Evolutionary conservation across 192 early-diverging fungal genomes (phyloP).

Genomic region (Pilaira anomala): DNA sequence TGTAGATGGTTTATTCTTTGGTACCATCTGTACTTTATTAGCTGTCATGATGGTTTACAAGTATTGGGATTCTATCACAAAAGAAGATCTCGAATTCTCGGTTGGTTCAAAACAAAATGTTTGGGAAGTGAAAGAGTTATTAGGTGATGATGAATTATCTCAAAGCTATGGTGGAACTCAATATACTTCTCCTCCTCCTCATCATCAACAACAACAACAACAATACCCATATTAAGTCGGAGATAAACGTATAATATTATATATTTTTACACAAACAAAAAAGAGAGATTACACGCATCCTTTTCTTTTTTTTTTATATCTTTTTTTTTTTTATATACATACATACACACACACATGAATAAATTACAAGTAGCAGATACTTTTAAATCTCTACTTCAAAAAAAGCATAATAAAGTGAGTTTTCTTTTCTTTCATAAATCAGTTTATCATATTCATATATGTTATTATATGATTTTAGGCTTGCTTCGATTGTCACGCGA

Average conservation of each 20-base stretch:
- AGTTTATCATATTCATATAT: not conserved
- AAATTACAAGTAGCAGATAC: not conserved
- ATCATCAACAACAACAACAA: not conserved
- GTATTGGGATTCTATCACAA: constrained; percentile 92
- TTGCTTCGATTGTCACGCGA: constrained; percentile 94
- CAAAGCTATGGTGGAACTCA: constrained; percentile 5
- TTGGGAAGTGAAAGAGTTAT: constrained; percentile 77
- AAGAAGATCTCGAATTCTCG: constrained; percentile 88
- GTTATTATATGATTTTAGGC: constrained; percentile 34
- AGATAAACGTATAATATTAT: not conserved
- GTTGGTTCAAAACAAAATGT: constrained; percentile 80
- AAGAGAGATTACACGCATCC: not conserved
- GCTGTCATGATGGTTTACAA: constrained; percentile 96
- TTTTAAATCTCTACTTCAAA: not conserved
- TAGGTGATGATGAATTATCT: constrained; percentile 49
- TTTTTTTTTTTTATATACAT: not conserved
- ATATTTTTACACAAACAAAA: constrained; percentile 6
- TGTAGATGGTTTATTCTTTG: constrained; percentile 90
- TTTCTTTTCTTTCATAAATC: not conserved
- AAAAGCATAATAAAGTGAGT: not conserved
- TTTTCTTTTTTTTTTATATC: not conserved
- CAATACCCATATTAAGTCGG: constrained; percentile 1
- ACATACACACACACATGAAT: too few species aligned
- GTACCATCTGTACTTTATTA: constrained; percentile 70
- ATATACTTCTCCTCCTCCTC: constrained; percentile 2